Evolutionary conservation across 108 stramenopile species (phyloP).

Genomic region (Skeletonema grethae): DNA sequence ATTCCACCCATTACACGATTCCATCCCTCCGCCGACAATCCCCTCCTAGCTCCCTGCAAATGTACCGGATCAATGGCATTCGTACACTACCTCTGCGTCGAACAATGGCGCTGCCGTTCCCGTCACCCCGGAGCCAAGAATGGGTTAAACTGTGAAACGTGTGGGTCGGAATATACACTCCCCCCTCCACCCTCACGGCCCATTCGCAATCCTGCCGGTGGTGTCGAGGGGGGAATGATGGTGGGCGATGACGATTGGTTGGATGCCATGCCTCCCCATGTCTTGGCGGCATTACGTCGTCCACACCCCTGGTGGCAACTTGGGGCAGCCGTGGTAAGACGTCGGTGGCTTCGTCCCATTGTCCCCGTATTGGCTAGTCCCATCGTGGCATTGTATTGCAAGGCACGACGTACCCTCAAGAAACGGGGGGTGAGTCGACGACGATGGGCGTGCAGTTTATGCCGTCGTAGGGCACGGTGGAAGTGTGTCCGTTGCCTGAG

Average conservation of each 20-base stretch:
- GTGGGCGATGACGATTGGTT: slow-evolving; percentile 79
- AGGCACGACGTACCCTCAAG: slow-evolving; percentile 79
- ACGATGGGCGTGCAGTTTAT: slow-evolving; percentile 91
- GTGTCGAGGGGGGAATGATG: slow-evolving; percentile 29
- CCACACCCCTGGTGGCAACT: slow-evolving; percentile 89
- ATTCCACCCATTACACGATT: slow-evolving; percentile 39
- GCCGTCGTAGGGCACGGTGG: slow-evolving; percentile 86
- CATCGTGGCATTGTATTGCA: slow-evolving; percentile 82
- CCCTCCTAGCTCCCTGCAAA: slow-evolving; percentile 85
- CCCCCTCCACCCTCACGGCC: slow-evolving; percentile 85
- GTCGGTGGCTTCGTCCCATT: slow-evolving; percentile 75
- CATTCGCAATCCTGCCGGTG: slow-evolving; percentile 15
- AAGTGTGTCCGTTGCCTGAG: slow-evolving; percentile 92
- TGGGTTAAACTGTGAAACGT: slow-evolving; percentile 85
- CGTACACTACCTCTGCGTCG: slow-evolving; percentile 89
- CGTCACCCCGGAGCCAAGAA: slow-evolving; percentile 79
- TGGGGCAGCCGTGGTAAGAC: slow-evolving; percentile 70
- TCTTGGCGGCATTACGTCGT: slow-evolving; percentile 76
- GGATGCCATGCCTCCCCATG: slow-evolving; percentile 92
- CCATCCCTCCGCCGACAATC: slow-evolving; percentile 77
- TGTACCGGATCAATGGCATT: slow-evolving; percentile 92
- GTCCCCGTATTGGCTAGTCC: slow-evolving; percentile 84
- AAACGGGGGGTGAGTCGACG: slow-evolving; percentile 86
- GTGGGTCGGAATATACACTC: slow-evolving; percentile 75
- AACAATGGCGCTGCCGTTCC: slow-evolving; percentile 90